A percentile compares a stretch with the other conserved stretches of the same genome.
These are phyloP conservation scores for Tuber melanosporum DNA, from an alignment of 495 filamentous ascomycete genomes.

Conservation along the genomic window DNA sequence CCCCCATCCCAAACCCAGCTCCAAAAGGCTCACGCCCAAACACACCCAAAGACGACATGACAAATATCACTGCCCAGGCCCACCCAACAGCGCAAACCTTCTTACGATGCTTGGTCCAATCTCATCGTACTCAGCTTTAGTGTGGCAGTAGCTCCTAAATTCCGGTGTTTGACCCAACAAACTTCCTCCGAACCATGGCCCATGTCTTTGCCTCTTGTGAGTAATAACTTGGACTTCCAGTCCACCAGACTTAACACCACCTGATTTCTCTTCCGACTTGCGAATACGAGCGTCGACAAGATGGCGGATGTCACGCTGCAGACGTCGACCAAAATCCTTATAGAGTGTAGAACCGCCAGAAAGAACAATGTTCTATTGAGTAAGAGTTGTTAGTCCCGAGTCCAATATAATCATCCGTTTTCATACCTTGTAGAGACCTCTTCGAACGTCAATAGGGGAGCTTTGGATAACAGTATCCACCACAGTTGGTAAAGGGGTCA, in stretches of 20 bases:
- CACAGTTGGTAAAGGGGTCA: conserved; percentile 86
- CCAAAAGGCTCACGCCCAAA: not conserved
- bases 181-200: conserved; percentile 96
- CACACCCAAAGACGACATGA: not conserved
- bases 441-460: conserved; percentile 91
- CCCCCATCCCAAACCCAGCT: not conserved
- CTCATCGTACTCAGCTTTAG: conserved; percentile 92
- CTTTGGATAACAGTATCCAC: conserved; percentile 96
- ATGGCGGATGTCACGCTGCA: conserved; percentile 94
- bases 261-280: conserved; percentile 84
- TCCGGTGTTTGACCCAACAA: conserved; percentile 97
- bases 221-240: conserved; percentile 94
- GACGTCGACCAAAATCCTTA: conserved; percentile 89
- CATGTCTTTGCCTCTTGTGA: conserved; percentile 91
- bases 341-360: conserved; percentile 95
- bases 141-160: conserved; percentile 97
- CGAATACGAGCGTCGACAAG: conserved; percentile 86
- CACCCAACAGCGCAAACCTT: conserved; percentile 88
- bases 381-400: conserved; percentile 11
- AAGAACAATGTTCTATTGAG: conserved; percentile 75
- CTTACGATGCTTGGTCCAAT: conserved; percentile 91
- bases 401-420: not conserved
- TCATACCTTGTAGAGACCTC: conserved; percentile 78
- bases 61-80: conserved; percentile 59
- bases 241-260: conserved; percentile 70